These are phyloP conservation scores for Microbotryum intermedium DNA, from an alignment of 1,284 basidiomycete species.

Conservation along the genomic window DNA sequence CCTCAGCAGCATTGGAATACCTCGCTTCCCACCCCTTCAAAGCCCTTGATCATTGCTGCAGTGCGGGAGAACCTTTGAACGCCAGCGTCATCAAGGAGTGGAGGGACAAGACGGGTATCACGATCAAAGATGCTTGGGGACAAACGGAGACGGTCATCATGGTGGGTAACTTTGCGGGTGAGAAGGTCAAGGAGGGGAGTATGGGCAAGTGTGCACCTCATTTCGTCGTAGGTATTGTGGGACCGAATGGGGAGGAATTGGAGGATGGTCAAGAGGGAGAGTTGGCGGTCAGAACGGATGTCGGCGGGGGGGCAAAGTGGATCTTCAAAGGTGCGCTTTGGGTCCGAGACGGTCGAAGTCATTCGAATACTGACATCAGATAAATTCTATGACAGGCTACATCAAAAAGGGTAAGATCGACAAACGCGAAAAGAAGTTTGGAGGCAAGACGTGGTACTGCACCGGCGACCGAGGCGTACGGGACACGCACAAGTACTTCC, in stretches of 20 bases:
- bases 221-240: constrained; percentile 21
- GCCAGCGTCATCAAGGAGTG: constrained; percentile 19
- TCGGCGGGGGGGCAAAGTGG: constrained; percentile 14
- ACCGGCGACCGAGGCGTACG: constrained; percentile 22
- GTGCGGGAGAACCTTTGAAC: constrained; percentile 29
- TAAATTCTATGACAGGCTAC: constrained; percentile 11
- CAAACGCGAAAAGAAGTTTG: constrained; percentile 5
- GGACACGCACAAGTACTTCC: constrained; percentile 25
- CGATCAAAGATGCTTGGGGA: constrained; percentile 24
- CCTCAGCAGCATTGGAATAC: constrained; percentile 2
- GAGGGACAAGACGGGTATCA: constrained; percentile 8
- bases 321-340: constrained; percentile 26
- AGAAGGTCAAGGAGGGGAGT: constrained; percentile 9
- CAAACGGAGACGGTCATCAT: constrained; percentile 21
- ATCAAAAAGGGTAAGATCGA: constrained; percentile 29
- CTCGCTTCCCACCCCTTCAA: constrained; percentile 3
- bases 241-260: constrained; percentile 10
- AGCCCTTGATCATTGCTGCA: constrained; percentile 15
- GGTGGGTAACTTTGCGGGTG: constrained; percentile 19
- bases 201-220: constrained; percentile 26
- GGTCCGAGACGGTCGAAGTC: too few relatives aligned
- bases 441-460: constrained; percentile 26
- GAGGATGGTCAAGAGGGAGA: constrained; percentile 21
- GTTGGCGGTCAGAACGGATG: constrained; percentile 15
- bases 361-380: background rate